These are phyloP conservation scores for Durusdinium trenchii DNA, from an alignment of 73 alveolate species.

Conservation along the genomic window DNA sequence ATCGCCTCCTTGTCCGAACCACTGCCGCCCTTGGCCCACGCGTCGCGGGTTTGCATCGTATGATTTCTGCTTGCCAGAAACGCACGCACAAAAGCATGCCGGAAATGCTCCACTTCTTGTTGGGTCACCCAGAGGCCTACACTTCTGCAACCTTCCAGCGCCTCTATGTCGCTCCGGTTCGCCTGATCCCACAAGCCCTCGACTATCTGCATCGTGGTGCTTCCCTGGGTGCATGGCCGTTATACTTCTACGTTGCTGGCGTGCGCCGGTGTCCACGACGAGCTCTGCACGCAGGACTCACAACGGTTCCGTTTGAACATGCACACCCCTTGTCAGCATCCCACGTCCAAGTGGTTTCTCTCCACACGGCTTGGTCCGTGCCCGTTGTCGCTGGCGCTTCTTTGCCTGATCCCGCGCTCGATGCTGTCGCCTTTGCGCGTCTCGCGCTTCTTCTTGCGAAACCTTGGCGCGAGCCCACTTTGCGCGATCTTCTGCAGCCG, in stretches of 20 bases:
- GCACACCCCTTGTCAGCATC: background rate
- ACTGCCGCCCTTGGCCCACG: background rate
- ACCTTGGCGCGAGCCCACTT: background rate
- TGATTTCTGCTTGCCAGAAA: background rate
- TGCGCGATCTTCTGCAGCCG: background rate
- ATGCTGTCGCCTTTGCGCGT: background rate
- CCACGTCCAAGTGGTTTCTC: background rate
- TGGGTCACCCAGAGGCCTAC: background rate
- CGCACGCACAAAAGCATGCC: background rate
- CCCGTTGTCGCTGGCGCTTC: background rate
- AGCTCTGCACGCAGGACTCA: background rate
- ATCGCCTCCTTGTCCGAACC: background rate
- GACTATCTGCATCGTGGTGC: conserved; percentile 1
- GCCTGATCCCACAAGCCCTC: background rate
- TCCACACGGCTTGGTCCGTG: background rate
- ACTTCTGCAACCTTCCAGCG: background rate
- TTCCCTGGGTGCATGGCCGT: background rate
- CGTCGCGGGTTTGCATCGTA: background rate
- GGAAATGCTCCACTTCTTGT: background rate
- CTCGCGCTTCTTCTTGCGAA: background rate
- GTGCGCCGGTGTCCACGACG: background rate
- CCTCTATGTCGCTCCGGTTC: background rate
- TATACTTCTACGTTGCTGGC: conserved; percentile 13
- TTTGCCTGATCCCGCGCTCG: background rate
- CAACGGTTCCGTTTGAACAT: background rate